Conservation (phyloP, 495 filamentous ascomycete genomes). For the Pyronema domesticum region DNA sequence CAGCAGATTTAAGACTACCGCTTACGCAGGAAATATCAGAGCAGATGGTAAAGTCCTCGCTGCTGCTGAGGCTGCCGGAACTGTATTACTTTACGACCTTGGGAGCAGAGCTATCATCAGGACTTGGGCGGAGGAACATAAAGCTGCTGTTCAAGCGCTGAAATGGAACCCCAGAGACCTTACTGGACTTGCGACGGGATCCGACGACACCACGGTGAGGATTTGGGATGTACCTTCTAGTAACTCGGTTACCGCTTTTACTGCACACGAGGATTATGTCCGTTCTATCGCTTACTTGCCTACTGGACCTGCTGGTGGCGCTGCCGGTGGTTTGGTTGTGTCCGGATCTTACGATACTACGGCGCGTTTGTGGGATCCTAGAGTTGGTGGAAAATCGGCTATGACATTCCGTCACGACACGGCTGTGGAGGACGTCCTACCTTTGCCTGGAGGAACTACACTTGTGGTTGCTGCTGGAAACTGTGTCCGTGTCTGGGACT, state of each 20-base stretch:
- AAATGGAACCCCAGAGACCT: constrained; percentile 75
- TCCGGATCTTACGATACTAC: constrained; percentile 89
- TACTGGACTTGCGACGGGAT: constrained; percentile 64
- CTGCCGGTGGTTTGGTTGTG: constrained; percentile 53
- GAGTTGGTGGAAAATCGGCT: constrained; percentile 36
- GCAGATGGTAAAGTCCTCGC: constrained; percentile 76
- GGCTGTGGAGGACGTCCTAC: constrained; percentile 68
- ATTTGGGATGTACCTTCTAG: constrained; percentile 84
- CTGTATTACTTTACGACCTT: constrained; percentile 88
- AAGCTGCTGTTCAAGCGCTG: constrained; percentile 82
- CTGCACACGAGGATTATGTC: constrained; percentile 89
- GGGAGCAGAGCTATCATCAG: constrained; percentile 76
- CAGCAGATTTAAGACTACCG: constrained; percentile 74
- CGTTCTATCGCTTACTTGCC: constrained; percentile 73
- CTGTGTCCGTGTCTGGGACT: constrained; percentile 81
- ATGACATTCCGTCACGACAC: constrained; percentile 89
- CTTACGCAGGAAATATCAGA: constrained; percentile 69
- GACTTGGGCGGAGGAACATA: constrained; percentile 78
- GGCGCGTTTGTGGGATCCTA: constrained; percentile 82
- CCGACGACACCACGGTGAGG: constrained; percentile 80
- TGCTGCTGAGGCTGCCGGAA: constrained; percentile 74
- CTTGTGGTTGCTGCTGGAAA: constrained; percentile 71
- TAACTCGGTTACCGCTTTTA: constrained; percentile 52
- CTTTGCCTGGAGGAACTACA: constrained; percentile 69
- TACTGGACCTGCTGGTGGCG: constrained; percentile 27